Conservation (phyloP, 164 flowering plant genomes). For the Protea cynaroides region DNA sequence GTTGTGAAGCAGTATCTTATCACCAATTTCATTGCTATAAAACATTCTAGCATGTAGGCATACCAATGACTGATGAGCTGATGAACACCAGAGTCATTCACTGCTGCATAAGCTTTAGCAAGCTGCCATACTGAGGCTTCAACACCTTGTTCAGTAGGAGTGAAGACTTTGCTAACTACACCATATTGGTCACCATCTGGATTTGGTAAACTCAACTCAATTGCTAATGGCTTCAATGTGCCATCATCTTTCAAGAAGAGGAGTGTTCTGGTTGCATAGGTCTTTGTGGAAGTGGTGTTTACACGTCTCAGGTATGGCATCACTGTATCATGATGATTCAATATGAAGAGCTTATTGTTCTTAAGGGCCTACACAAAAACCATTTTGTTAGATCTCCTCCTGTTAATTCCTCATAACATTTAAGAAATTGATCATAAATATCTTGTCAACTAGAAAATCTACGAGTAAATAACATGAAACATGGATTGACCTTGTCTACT, state of each 20-base stretch:
- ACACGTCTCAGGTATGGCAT: conserved; percentile 76
- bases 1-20: neutral
- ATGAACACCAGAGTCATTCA: conserved; percentile 84
- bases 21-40: too few species aligned
- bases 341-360: conserved; percentile 54
- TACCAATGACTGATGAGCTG: conserved; percentile 96
- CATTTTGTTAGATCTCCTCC: neutral
- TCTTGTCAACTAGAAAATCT: too few species aligned
- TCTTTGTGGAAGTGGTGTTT: conserved; percentile 61
- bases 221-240: conserved; percentile 75
- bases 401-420: too few species aligned
- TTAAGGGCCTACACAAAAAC: conserved; percentile 36
- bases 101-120: conserved; percentile 88
- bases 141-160: conserved; percentile 53
- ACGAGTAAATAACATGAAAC: too few species aligned
- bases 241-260: conserved; percentile 70
- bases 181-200: conserved; percentile 65
- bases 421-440: too few species aligned
- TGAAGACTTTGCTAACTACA: conserved; percentile 53
- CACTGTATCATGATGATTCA: conserved; percentile 78
- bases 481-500: conserved; percentile 40
- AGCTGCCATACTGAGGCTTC: conserved; percentile 76
- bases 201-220: conserved; percentile 83
- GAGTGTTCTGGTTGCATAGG: conserved; percentile 70
- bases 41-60: neutral